Evolutionary conservation across 257 asterid genomes (phyloP), one percentile per base, ranked within the genome.

Genomic region (Solanum pinnatisectum): DNA sequence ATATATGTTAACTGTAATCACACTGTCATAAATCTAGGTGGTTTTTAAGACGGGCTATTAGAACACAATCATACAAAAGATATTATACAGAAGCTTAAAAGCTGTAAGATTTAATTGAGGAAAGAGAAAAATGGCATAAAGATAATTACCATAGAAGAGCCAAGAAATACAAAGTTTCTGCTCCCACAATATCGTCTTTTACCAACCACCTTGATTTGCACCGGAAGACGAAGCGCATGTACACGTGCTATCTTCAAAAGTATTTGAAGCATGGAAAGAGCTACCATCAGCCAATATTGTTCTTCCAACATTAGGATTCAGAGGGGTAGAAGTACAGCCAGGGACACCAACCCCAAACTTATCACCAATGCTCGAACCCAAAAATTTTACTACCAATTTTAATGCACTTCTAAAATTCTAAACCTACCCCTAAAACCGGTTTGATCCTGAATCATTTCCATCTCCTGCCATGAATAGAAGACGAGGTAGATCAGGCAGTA

Each of bases 321-420:
- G 65, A 56, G 11, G 10, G 25, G 65, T 20, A 20, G 65, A 56
- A 86, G 88, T 44, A 36, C 35, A 70, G 83, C 91, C 94, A 39
- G 91, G 91, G 91, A 92, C 89, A 35, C 89, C 92, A 88, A 92
- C 96, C 23, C 91, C 91, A 90, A 92, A 92, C 68, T 90, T 93
- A 86, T 91, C 88, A 73, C 85, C 73, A 44, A 60, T 65, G 65
- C 65, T 56, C 1, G 9, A 56, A 7, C 65, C 10, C 65, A 7
- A 6, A 52, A 18, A 18, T 0, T 18, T 18, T 20, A 6, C 65
- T 56, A 6, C n/a, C 65, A 0, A 20, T 56, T 56, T 56, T 8
- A 56, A 3, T 56, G 18, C 65, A 56, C n/a, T 56, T 56, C 65
- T 3, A 56, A 49, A 56, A 56, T 56, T 56, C 65, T 56, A 56